Conservation (phyloP, 257 asterid species). For the Solanum rostratum region DNA sequence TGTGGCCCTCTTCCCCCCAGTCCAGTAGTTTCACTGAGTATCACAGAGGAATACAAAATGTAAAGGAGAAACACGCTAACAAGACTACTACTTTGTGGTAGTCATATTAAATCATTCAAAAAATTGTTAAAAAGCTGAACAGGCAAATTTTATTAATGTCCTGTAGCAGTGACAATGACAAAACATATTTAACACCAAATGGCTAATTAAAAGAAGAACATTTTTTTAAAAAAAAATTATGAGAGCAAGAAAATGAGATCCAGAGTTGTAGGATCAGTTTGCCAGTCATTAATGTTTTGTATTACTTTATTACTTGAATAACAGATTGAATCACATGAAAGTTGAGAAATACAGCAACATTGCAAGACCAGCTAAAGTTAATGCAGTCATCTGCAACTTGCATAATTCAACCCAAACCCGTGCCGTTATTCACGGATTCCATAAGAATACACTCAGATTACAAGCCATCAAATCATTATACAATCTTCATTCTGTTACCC, state of each 20-base stretch:
- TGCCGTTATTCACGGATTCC: constrained; percentile 69
- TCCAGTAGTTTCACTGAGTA: constrained; percentile 71
- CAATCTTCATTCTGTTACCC: not conserved
- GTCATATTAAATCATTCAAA: not conserved
- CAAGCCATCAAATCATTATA: not conserved
- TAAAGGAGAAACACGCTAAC: not conserved
- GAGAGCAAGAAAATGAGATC: constrained; percentile 20
- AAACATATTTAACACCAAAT: not conserved
- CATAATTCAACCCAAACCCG: constrained; percentile 40
- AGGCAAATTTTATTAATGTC: not conserved
- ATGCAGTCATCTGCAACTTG: constrained; percentile 34
- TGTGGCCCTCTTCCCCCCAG: constrained; percentile 91
- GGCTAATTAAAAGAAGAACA: not conserved
- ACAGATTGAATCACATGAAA: constrained; percentile 59
- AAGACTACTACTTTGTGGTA: not conserved
- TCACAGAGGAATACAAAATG: constrained; percentile 14
- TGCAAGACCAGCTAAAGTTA: constrained; percentile 16
- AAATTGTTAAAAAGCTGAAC: not conserved
- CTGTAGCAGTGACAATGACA: not conserved
- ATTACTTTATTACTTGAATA: constrained; percentile 17
- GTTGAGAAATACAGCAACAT: constrained; percentile 18
- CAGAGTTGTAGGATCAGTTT: constrained; percentile 6
- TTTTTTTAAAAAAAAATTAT: not conserved
- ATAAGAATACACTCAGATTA: constrained; percentile 24
- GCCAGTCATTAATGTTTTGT: constrained; percentile 11